Percentiles rank a stretch among this genome's conserved stretches.
phyloP scores from a whole-genome alignment of 208 protist genomes.

The Acanthamoeba culbertsoni region DNA sequence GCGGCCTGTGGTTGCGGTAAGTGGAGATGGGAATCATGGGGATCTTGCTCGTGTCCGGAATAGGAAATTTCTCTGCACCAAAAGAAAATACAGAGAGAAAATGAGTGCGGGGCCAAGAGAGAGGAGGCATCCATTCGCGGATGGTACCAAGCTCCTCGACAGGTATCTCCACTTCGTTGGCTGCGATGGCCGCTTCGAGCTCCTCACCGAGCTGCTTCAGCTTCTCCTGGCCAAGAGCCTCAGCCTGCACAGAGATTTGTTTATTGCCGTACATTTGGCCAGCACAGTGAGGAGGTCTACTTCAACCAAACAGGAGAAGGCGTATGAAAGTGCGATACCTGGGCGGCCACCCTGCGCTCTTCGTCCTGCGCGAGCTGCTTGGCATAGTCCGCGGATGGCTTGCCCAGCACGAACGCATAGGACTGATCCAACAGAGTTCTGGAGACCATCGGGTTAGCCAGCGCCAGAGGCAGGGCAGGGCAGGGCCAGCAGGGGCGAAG shows the following conservation, averaged over 20 bases:
- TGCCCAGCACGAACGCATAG: background rate
- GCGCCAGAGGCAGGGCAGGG: background rate
- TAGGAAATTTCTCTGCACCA: background rate
- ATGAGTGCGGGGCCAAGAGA: background rate
- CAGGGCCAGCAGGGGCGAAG: background rate
- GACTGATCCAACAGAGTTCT: slow-evolving; percentile 50
- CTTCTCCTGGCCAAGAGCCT: slow-evolving; percentile 43
- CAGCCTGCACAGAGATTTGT: background rate
- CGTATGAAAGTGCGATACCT: background rate
- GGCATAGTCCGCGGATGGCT: slow-evolving; percentile 40
- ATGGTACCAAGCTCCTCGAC: slow-evolving; percentile 5
- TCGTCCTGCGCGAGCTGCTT: slow-evolving; percentile 23
- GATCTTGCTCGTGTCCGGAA: slow-evolving; percentile 58
- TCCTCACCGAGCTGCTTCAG: slow-evolving; percentile 25
- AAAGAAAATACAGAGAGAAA: background rate
- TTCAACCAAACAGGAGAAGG: too few species aligned
- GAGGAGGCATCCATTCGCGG: background rate
- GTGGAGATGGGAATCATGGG: slow-evolving; percentile 61
- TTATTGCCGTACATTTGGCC: too few species aligned
- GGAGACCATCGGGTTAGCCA: background rate
- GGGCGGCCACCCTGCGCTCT: background rate
- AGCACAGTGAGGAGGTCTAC: too few species aligned
- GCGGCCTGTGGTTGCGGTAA: background rate
- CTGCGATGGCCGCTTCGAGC: background rate
- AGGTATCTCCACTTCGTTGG: slow-evolving; percentile 45